phyloP scores from a whole-genome alignment of 2,329 filamentous ascomycete species.

The Blastomyces silverae region DNA sequence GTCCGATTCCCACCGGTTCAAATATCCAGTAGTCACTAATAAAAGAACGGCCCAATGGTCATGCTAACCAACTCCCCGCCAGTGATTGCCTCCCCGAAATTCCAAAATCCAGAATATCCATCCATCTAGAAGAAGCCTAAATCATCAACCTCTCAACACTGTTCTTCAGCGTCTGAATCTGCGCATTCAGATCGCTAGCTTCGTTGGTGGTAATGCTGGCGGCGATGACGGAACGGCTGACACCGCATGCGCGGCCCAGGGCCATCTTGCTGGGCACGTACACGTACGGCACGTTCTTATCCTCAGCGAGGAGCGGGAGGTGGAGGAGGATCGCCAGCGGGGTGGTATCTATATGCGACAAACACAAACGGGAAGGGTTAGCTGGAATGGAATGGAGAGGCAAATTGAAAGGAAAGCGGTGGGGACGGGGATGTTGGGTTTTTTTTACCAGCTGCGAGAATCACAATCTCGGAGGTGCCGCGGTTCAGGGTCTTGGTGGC shows the following conservation, averaged over 20 bases:
- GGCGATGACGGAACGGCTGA: slow-evolving; percentile 79
- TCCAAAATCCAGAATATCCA: not conserved
- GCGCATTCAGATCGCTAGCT: slow-evolving; percentile 74
- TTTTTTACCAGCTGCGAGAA: slow-evolving; percentile 59
- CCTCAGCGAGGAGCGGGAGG: slow-evolving; percentile 78
- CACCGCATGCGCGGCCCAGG: slow-evolving; percentile 82
- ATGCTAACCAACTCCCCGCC: not conserved
- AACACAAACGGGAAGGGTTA: not conserved
- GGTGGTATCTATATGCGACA: slow-evolving; percentile 57
- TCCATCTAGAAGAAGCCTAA: slow-evolving; percentile 44
- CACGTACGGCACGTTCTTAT: slow-evolving; percentile 65
- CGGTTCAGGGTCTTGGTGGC: slow-evolving; percentile 84
- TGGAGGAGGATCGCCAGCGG: slow-evolving; percentile 85
- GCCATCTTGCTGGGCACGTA: slow-evolving; percentile 73
- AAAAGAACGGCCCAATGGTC: not conserved
- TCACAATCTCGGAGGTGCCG: slow-evolving; percentile 80
- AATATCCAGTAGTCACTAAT: not conserved
- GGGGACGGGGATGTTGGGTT: not conserved
- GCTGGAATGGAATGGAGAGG: not conserved
- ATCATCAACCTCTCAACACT: slow-evolving; percentile 96
- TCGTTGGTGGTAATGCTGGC: slow-evolving; percentile 88
- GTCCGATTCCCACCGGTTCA: not conserved
- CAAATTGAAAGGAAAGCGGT: not conserved
- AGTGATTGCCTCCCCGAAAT: too few relatives aligned
- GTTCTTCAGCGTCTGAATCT: slow-evolving; percentile 84